These are phyloP conservation scores for Rhodamnia rubescens DNA, from an alignment of 345 rosid species.

Conservation along the genomic window DNA sequence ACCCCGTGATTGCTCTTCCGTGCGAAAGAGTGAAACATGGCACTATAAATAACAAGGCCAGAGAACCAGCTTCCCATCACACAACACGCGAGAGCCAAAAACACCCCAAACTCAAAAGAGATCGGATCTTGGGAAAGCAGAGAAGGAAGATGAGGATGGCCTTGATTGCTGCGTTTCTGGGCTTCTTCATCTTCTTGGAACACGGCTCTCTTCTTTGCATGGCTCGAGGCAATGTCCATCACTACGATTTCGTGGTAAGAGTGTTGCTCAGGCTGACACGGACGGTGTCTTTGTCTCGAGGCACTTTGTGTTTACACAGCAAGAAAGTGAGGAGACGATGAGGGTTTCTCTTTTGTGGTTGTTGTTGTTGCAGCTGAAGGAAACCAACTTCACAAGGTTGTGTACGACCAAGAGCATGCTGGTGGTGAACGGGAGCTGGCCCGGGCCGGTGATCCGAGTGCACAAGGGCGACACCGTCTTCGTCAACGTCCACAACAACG, in stretches of 20 bases:
- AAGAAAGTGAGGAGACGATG: not conserved
- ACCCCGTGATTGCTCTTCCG: not conserved
- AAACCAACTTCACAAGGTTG: conserved; percentile 14
- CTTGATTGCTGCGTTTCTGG: not conserved
- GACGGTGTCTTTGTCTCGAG: too few species aligned
- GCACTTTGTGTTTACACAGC: not conserved
- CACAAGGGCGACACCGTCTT: conserved; percentile 7
- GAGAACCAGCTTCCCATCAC: not conserved
- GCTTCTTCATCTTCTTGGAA: not conserved
- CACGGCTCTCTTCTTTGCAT: not conserved
- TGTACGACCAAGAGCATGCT: conserved; percentile 21
- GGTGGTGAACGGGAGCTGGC: conserved; percentile 20
- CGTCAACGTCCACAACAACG: conserved; percentile 7
- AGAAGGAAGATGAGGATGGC: not conserved
- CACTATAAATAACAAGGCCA: not conserved
- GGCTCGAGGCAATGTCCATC: not conserved
- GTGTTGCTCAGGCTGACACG: not conserved
- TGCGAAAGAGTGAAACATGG: not conserved
- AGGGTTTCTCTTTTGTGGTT: not conserved
- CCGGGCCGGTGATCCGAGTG: conserved; percentile 14
- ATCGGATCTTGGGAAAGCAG: not conserved
- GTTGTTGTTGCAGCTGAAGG: conserved; percentile 10
- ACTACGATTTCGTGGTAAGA: conserved; percentile 3
- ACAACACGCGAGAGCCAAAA: not conserved
- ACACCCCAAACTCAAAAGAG: not conserved